Evolutionary conservation across 805 yeast species (phyloP).

Genomic region (Tetrapisispora nanseiensis): DNA sequence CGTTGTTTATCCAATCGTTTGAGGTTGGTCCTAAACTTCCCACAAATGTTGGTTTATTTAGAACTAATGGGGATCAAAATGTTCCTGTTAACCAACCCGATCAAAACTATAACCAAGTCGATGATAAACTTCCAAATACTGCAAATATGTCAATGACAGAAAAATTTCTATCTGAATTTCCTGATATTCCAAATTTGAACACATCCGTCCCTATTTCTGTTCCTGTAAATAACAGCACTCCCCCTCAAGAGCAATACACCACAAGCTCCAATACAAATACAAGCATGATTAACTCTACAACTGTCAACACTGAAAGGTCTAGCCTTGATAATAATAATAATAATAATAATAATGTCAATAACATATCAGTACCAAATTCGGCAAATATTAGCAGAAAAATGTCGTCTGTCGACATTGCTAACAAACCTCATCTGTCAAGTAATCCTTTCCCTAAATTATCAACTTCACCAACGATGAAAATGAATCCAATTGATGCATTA

Average conservation of each 20-base stretch:
- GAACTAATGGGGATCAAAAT: background rate
- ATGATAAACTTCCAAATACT: background rate
- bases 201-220: background rate
- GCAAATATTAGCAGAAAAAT: background rate
- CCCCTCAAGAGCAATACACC: background rate
- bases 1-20: conserved; percentile 19
- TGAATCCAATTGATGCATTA: conserved; percentile 1
- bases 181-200: background rate
- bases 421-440: conserved; percentile 24
- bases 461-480: background rate
- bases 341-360: background rate
- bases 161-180: background rate
- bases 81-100: background rate
- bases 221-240: background rate
- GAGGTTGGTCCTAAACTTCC: conserved; percentile 25
- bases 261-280: background rate
- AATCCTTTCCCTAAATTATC: conserved; percentile 28
- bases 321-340: background rate
- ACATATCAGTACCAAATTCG: background rate
- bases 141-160: background rate
- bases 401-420: conserved; percentile 1
- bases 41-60: background rate
- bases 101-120: background rate
- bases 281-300: background rate
- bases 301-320: background rate